Evolutionary conservation across 306 rosid species (phyloP).

Genomic region (Calophaca sinica): DNA sequence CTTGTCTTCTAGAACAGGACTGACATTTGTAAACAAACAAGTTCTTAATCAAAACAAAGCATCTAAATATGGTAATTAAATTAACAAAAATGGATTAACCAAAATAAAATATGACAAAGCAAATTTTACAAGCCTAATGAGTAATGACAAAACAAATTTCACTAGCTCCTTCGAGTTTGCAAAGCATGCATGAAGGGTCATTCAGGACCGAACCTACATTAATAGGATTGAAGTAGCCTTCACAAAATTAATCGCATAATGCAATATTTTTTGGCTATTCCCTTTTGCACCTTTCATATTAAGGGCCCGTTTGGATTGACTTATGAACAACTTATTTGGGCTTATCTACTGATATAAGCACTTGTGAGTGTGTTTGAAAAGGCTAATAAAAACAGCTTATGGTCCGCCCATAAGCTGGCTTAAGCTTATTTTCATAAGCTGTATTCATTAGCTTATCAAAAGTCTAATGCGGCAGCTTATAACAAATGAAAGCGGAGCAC

Average conservation of each 20-base stretch:
- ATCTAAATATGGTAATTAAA: neutral
- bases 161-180: neutral
- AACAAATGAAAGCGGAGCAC: too few relatives aligned
- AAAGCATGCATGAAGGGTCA: neutral
- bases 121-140: too few relatives aligned
- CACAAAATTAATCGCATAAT: neutral
- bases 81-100: neutral
- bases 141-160: neutral
- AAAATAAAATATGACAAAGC: neutral
- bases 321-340: too few relatives aligned
- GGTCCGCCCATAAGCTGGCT: too few relatives aligned
- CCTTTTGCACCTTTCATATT: neutral
- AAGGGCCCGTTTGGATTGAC: too few relatives aligned
- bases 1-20: neutral
- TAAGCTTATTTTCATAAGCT: too few relatives aligned
- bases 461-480: too few relatives aligned
- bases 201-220: conserved; percentile 1
- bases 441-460: too few relatives aligned
- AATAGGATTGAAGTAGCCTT: neutral
- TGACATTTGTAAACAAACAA: conserved; percentile 27
- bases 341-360: too few relatives aligned
- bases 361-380: too few relatives aligned
- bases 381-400: too few relatives aligned
- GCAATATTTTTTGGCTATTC: neutral
- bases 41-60: conserved; percentile 9